Percentiles rank a stretch among this genome's conserved stretches.
Conservation (phyloP, 106 monocot species). For the Ottelia alismoides region DNA sequence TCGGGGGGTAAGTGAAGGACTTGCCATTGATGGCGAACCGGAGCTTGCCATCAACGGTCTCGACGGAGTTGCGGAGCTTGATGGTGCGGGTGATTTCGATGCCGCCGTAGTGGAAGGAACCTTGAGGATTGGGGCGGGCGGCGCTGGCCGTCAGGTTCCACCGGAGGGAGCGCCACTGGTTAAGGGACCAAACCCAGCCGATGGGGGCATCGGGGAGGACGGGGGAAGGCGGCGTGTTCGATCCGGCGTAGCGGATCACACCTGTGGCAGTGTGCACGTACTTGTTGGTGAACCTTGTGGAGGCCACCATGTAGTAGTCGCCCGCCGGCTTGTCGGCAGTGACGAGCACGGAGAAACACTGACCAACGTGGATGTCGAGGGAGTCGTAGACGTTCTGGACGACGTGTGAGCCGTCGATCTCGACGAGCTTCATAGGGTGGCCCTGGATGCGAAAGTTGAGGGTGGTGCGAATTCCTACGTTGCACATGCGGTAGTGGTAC, state of each 20-base stretch:
- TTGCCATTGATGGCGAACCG: slow-evolving; percentile 53
- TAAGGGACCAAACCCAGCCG: slow-evolving; percentile 35
- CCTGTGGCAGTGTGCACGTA: slow-evolving; percentile 17
- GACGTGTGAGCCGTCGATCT: slow-evolving; percentile 83
- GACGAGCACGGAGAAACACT: slow-evolving; percentile 46
- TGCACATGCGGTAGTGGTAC: slow-evolving; percentile 61
- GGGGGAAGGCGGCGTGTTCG: slow-evolving; percentile 7
- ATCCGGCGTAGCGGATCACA: slow-evolving; percentile 21
- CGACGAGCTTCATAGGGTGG: slow-evolving; percentile 58
- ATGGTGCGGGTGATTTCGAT: slow-evolving; percentile 55
- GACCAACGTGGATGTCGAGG: slow-evolving; percentile 35
- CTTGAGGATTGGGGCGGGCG: slow-evolving; percentile 36
- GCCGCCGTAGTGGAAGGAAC: slow-evolving; percentile 30
- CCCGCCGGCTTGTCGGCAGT: slow-evolving; percentile 15
- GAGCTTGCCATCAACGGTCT: slow-evolving; percentile 35
- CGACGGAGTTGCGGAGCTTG: slow-evolving; percentile 19
- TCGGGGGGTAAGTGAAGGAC: slow-evolving; percentile 25
- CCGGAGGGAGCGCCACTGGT: slow-evolving; percentile 37
- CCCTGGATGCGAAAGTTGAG: slow-evolving; percentile 77
- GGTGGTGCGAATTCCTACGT: slow-evolving; percentile 53
- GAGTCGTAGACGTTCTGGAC: slow-evolving; percentile 48
- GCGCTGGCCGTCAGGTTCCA: slow-evolving; percentile 52
- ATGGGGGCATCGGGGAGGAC: slow-evolving; percentile 15
- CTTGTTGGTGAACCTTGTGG: slow-evolving; percentile 28
- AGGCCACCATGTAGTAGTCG: slow-evolving; percentile 34